phyloP scores from a whole-genome alignment of 2,329 filamentous ascomycete species.

The Juglanconis oblonga region DNA sequence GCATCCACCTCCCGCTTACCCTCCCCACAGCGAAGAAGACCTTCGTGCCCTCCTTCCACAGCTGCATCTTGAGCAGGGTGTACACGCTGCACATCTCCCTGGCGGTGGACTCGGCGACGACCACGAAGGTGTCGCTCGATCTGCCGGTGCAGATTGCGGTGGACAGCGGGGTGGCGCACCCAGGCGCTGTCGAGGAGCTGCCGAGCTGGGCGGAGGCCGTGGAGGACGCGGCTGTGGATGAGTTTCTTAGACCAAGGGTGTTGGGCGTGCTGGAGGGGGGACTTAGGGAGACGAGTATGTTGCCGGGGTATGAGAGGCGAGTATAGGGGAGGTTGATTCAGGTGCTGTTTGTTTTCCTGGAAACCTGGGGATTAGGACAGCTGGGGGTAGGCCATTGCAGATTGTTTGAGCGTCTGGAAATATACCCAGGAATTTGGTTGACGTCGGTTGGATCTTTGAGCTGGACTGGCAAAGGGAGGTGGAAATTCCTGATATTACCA shows the following conservation, averaged over 20 bases:
- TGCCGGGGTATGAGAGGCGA: not conserved
- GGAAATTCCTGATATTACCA: no score
- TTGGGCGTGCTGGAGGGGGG: not conserved
- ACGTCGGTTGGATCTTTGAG: no score
- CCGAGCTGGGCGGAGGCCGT: slow-evolving; percentile 51
- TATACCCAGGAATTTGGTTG: no score
- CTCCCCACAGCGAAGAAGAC: slow-evolving; percentile 46
- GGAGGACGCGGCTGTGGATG: slow-evolving; percentile 43
- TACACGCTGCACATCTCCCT: slow-evolving; percentile 50
- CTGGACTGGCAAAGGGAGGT: no score
- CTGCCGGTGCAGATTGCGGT: slow-evolving; percentile 53
- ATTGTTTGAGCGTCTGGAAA: no score
- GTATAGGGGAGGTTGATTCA: not conserved
- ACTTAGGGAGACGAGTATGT: not conserved
- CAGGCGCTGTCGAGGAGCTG: slow-evolving; percentile 30
- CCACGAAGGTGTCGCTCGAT: slow-evolving; percentile 40
- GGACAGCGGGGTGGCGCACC: slow-evolving; percentile 25
- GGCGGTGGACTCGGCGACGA: slow-evolving; percentile 35
- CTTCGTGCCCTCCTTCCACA: slow-evolving; percentile 57
- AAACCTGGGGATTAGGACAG: no score
- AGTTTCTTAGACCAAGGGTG: slow-evolving; percentile 30
- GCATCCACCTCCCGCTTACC: slow-evolving; percentile 45
- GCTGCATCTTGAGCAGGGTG: slow-evolving; percentile 54
- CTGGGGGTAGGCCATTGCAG: no score
- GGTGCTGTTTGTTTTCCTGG: not conserved